Evolutionary conservation across 2,329 filamentous ascomycete genomes (phyloP), one percentile per base, ranked within the genome.

Genomic region (Colletotrichum graminicola): DNA sequence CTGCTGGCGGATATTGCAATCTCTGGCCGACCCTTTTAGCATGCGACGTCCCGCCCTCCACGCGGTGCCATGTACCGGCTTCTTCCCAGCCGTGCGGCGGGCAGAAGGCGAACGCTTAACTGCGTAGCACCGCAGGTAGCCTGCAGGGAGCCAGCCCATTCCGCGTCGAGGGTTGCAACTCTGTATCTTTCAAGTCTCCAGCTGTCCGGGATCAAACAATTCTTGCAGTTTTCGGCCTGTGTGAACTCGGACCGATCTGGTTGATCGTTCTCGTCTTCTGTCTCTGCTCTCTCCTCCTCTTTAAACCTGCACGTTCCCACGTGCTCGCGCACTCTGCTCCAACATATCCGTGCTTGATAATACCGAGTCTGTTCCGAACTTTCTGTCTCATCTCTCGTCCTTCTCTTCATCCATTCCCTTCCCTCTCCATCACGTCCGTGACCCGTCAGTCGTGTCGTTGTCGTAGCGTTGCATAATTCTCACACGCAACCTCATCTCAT

Each of bases 241-340:
- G 4, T 29, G 34, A 26, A n/a, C 43, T 43, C 43, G 21, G n/a
- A 23, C 43, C 32, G n/a, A 32, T 45, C 29, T 54, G 26, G 55
- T 47, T 66, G 55, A 56, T 51, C 62, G 47, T 70, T 66, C 55
- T 47, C 57, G n/a, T 70, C 32, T 47, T 51, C 61, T 41, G 23
- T 34, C 14, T 34, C 45, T 32, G 34, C 45, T n/a, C 8, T n/a
- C 43, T n/a, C 26, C n/a, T 61, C 57, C 59, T 62, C 45, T 43
- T 59, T 71, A 68, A 60, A 71, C 47, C 59, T 45, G 65, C 68
- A 63, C 68, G 65, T 68, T 68, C 68, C 68, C 65, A 71, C 59
- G 65, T 68, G 65, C 52, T 71, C 39, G 23, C 23, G 21, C 21
- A 8, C 26, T 21, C 60, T 66, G 1, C 29, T 47, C 41, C 34